Base-by-base conservation (phyloP, 208 protist genomes). In the Leishmania aethiopica region DNA sequence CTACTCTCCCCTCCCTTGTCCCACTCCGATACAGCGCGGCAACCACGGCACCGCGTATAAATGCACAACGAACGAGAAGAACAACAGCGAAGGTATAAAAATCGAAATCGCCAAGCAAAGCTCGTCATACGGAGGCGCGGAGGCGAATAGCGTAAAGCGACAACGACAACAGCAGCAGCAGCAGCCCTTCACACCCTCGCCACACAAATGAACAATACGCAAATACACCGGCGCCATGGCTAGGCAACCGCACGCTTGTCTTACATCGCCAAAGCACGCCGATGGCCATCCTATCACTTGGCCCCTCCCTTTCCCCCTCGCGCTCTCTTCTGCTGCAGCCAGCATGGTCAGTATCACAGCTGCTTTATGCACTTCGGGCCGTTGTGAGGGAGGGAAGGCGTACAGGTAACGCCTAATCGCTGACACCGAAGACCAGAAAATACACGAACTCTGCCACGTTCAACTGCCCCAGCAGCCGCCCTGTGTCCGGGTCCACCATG, bases 381-480 rank as follows among this genome's bases (percentile, higher is more conserved):
- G 60, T 19, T 32, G 60, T n/a, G n/a, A 67, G 32, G 66, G 66
- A 71, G 15, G 37, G 1, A 71, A 45, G 66, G 6, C 37, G 37
- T 13, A 5, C 40, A 22, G 57, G 25, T 25, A 73, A 11, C 59
- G 57, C 40, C 45, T 67, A 70, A 28, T 77, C 75, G 55, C 32
- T 51, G 11, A 83, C 42, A 66, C 90, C 93, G 83, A 96, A 95
- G 17, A 92, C 94, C 15, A 97, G 74, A 51, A 96, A 93, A 57
- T 90, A 91, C 3, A 96, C 89, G 74, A 97, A 85, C 77, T 97
- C 94, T 0, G 88, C 78, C 0, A 96, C 82, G 69, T 94, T 95
- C 59, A 97, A 73, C 86, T 97, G 94, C 1, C 94, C 94, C 67
- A 91, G 55, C 53, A 97, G 82, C 69, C 90, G 90, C 47, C 87